These are phyloP conservation scores for Aspergillus sclerotioniger DNA, from an alignment of 495 filamentous ascomycete species.

Conservation along the genomic window DNA sequence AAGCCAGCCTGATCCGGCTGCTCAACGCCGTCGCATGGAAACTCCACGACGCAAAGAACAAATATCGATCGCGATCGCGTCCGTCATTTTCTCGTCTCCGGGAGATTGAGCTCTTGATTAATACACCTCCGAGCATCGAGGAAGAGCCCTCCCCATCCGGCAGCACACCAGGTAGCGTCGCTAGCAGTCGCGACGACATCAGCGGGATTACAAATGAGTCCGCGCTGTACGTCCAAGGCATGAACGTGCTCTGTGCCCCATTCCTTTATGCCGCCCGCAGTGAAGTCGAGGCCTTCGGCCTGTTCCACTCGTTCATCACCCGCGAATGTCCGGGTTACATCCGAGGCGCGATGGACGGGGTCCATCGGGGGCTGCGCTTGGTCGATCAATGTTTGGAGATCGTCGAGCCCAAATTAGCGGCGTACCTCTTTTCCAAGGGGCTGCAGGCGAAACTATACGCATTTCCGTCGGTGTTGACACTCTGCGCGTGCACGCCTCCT, in stretches of 20 bases:
- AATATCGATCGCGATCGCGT: slow-evolving; percentile 34
- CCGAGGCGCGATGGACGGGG: slow-evolving; percentile 93
- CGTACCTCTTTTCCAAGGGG: slow-evolving; percentile 77
- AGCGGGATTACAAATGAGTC: slow-evolving; percentile 49
- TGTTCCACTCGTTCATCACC: slow-evolving; percentile 87
- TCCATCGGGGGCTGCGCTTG: slow-evolving; percentile 84
- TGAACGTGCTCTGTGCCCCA: slow-evolving; percentile 99
- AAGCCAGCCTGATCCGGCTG: slow-evolving; percentile 90
- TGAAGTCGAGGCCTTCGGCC: slow-evolving; percentile 90
- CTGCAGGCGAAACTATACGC: slow-evolving; percentile 93
- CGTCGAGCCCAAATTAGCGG: slow-evolving; percentile 83
- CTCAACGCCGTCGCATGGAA: slow-evolving; percentile 97
- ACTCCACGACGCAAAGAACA: slow-evolving; percentile 70
- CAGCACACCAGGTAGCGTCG: slow-evolving; percentile 41
- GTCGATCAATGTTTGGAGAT: slow-evolving; percentile 89
- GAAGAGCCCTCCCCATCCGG: slow-evolving; percentile 35
- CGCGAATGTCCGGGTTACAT: slow-evolving; percentile 92
- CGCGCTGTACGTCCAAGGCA: slow-evolving; percentile 93
- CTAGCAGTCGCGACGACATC: slow-evolving; percentile 6
- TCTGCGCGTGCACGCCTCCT: slow-evolving; percentile 96
- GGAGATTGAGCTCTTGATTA: slow-evolving; percentile 39
- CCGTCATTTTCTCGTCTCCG: slow-evolving; percentile 38
- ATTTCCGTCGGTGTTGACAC: slow-evolving; percentile 92
- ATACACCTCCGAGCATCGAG: slow-evolving; percentile 43
- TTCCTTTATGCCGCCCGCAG: slow-evolving; percentile 94